Percentiles rank a stretch among this genome's conserved stretches.
Evolutionary conservation across 1,139 yeast genomes (phyloP).

Genomic region (Blastobotrys buckinghamii): DNA sequence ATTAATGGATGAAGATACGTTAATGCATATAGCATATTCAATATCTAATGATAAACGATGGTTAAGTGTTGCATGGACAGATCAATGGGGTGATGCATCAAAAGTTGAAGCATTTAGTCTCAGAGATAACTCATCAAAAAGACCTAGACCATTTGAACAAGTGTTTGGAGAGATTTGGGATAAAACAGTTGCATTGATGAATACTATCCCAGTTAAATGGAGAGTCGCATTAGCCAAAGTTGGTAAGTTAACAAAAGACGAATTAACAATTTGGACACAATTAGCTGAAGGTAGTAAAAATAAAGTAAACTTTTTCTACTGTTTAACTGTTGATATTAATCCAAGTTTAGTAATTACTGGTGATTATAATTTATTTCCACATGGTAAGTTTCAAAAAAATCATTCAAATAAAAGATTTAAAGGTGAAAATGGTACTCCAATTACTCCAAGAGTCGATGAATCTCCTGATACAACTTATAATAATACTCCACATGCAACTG

Average conservation of each 20-base stretch:
- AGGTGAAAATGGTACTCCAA: conserved; percentile 21
- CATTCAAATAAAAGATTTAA: conserved; percentile 9
- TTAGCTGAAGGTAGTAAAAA: conserved; percentile 29
- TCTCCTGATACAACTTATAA: conserved; percentile 34
- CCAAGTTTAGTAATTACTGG: conserved; percentile 50
- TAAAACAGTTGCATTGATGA: conserved; percentile 39
- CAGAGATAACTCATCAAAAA: conserved; percentile 13
- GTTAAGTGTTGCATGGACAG: conserved; percentile 88
- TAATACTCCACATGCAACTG: conserved; percentile 27
- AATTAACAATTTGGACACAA: conserved; percentile 30
- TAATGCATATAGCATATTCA: conserved; percentile 80
- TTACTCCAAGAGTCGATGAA: conserved; percentile 31
- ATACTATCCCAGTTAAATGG: conserved; percentile 30
- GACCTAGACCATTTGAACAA: conserved; percentile 40
- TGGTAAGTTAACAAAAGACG: conserved; percentile 33
- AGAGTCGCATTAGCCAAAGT: conserved; percentile 33
- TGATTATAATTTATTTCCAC: conserved; percentile 28
- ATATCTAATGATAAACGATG: conserved; percentile 75
- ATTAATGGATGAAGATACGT: conserved; percentile 59
- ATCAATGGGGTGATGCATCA: conserved; percentile 65
- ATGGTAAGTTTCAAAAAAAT: conserved; percentile 12
- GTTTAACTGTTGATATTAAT: conserved; percentile 64
- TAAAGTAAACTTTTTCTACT: conserved; percentile 56
- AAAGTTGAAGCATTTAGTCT: conserved; percentile 52
- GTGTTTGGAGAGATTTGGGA: conserved; percentile 57